These are phyloP conservation scores for Glycyrrhiza uralensis DNA, from an alignment of 306 rosid genomes.

Conservation along the genomic window DNA sequence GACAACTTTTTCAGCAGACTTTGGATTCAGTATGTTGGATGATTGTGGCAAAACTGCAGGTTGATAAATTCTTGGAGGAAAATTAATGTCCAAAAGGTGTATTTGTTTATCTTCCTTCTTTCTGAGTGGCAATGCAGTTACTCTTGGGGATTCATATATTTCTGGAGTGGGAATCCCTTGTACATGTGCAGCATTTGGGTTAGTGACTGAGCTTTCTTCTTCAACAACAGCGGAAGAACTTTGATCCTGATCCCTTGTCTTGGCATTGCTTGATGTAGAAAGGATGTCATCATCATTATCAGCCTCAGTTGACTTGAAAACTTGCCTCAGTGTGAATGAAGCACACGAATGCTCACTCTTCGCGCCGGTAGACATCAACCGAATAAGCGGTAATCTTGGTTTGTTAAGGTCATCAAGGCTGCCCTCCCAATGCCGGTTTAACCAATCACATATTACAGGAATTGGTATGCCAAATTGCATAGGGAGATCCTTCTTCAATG, in stretches of 20 bases:
- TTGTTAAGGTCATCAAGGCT: slow-evolving; percentile 90
- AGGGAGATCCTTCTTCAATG: slow-evolving; percentile 75
- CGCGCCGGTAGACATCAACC: slow-evolving; percentile 74
- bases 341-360: slow-evolving; percentile 84
- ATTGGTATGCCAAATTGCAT: slow-evolving; percentile 92
- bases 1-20: slow-evolving; percentile 38
- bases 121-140: slow-evolving; percentile 57
- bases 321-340: slow-evolving; percentile 70
- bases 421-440: slow-evolving; percentile 96
- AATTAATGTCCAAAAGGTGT: slow-evolving; percentile 85
- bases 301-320: slow-evolving; percentile 69
- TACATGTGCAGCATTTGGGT: slow-evolving; percentile 46
- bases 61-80: slow-evolving; percentile 60
- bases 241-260: slow-evolving; percentile 51
- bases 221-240: slow-evolving; percentile 55
- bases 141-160: slow-evolving; percentile 80
- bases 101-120: slow-evolving; percentile 42
- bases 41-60: slow-evolving; percentile 36
- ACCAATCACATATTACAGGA: slow-evolving; percentile 82
- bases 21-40: slow-evolving; percentile 28
- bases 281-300: slow-evolving; percentile 62
- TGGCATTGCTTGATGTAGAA: slow-evolving; percentile 54
- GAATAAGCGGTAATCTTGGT: slow-evolving; percentile 76
- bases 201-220: slow-evolving; percentile 46
- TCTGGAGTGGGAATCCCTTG: slow-evolving; percentile 94